These are phyloP conservation scores for Nigrospora osmanthi DNA, from an alignment of 2,329 filamentous ascomycete genomes.

Conservation along the genomic window DNA sequence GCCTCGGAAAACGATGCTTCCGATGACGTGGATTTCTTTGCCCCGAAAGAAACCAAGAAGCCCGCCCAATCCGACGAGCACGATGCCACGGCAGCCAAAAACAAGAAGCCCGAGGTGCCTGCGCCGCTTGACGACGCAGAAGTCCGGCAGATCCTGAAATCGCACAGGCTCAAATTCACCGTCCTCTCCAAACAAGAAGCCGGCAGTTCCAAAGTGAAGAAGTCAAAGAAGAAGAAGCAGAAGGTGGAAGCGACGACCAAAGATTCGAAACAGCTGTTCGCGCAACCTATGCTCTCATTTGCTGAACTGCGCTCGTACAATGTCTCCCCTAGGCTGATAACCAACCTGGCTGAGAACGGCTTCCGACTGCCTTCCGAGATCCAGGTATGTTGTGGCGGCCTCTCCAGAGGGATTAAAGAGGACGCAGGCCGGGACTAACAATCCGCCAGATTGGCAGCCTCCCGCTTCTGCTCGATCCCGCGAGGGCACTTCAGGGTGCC, in stretches of 20 bases:
- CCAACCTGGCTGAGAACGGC: constrained; percentile 77
- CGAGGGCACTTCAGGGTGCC: constrained; percentile 33
- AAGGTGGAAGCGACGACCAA: constrained; percentile 34
- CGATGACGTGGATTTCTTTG: constrained; percentile 52
- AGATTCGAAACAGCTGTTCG: constrained; percentile 57
- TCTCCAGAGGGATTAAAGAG: too few relatives aligned
- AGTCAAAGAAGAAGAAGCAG: constrained; percentile 48
- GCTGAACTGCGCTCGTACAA: constrained; percentile 64
- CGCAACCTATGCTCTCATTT: constrained; percentile 75
- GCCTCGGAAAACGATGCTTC: constrained; percentile 23
- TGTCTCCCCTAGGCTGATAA: constrained; percentile 64
- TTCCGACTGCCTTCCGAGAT: constrained; percentile 89
- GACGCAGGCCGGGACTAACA: too few relatives aligned
- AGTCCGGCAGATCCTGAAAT: constrained; percentile 65
- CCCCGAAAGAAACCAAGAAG: constrained; percentile 30
- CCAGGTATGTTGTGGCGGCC: constrained; percentile 21
- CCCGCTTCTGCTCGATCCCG: constrained; percentile 63
- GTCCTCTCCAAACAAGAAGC: constrained; percentile 51
- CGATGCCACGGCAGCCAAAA: not conserved
- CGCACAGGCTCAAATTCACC: constrained; percentile 79
- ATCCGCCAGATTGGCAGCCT: constrained; percentile 62
- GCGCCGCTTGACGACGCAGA: constrained; percentile 57
- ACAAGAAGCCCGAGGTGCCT: constrained; percentile 16
- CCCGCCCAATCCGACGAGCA: constrained; percentile 10
- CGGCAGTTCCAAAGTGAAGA: constrained; percentile 37